A percentile compares a stretch with the other conserved stretches of the same genome.
Evolutionary conservation across 257 asterid species (phyloP).

Genomic region (Solanum ossicruentum): DNA sequence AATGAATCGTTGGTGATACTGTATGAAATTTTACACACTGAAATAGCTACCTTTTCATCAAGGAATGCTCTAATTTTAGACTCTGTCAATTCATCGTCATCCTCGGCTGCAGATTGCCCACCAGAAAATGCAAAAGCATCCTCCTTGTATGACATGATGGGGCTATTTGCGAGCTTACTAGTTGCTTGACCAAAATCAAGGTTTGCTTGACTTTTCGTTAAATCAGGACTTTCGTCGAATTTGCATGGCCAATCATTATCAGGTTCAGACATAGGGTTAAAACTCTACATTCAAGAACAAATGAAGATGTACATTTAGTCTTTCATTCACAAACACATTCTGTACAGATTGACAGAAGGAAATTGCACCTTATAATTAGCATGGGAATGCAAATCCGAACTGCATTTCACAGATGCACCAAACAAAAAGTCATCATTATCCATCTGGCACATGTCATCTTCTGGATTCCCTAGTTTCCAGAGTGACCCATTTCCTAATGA

Average conservation of each 20-base stretch:
- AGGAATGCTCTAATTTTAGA: slow-evolving; percentile 86
- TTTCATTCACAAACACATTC: background rate
- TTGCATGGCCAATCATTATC: slow-evolving; percentile 67
- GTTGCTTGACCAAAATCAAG: slow-evolving; percentile 28
- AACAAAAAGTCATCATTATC: slow-evolving; percentile 59
- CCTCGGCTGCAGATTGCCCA: slow-evolving; percentile 53
- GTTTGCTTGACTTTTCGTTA: slow-evolving; percentile 27
- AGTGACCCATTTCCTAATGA: slow-evolving; percentile 34
- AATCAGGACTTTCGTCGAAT: slow-evolving; percentile 64
- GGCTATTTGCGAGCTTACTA: slow-evolving; percentile 23
- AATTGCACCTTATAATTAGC: slow-evolving; percentile 60
- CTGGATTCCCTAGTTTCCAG: slow-evolving; percentile 64
- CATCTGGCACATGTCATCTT: slow-evolving; percentile 84
- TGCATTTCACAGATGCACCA: slow-evolving; percentile 44
- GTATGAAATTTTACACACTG: background rate
- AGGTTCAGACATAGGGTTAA: slow-evolving; percentile 87
- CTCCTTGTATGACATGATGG: slow-evolving; percentile 29
- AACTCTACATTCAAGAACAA: slow-evolving; percentile 40
- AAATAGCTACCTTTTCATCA: slow-evolving; percentile 64
- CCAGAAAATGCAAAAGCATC: slow-evolving; percentile 60
- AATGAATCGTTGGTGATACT: background rate
- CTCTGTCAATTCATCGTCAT: slow-evolving; percentile 84
- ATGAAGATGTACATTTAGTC: background rate
- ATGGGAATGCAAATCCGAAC: slow-evolving; percentile 29
- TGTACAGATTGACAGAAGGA: background rate